Percentiles rank a stretch among this genome's conserved stretches.
Conservation (phyloP, 202 grass and related monocot species). For the Zizania palustris region DNA sequence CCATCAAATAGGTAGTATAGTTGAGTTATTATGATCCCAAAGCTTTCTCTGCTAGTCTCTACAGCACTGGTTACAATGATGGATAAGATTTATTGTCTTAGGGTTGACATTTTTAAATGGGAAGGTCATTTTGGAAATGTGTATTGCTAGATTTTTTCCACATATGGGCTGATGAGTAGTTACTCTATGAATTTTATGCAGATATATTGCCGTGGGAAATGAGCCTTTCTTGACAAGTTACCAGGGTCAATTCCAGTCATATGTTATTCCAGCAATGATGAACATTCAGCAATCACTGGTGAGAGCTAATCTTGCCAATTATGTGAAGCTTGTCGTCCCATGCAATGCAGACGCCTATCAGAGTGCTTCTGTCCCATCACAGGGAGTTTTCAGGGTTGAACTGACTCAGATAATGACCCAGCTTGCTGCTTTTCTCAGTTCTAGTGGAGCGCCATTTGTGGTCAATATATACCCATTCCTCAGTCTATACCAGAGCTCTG, state of each 20-base stretch:
- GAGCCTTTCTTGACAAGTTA: slow-evolving; percentile 87
- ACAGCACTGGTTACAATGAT: not conserved
- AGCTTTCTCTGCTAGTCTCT: too few species aligned
- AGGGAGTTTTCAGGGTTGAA: slow-evolving; percentile 70
- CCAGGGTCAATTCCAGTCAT: slow-evolving; percentile 66
- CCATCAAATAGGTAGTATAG: too few species aligned
- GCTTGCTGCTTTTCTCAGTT: slow-evolving; percentile 63
- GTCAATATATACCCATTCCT: slow-evolving; percentile 92
- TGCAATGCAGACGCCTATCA: slow-evolving; percentile 89
- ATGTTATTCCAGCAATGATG: slow-evolving; percentile 58
- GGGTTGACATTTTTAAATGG: not conserved
- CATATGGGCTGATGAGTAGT: not conserved
- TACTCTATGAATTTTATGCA: slow-evolving; percentile 24
- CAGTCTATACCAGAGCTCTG: slow-evolving; percentile 71
- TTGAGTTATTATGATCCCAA: too few species aligned
- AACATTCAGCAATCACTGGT: slow-evolving; percentile 79
- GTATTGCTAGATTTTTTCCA: not conserved
- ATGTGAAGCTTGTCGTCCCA: slow-evolving; percentile 73
- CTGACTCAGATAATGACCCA: slow-evolving; percentile 80
- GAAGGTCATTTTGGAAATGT: not conserved
- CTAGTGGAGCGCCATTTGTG: slow-evolving; percentile 70
- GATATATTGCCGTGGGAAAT: slow-evolving; percentile 85
- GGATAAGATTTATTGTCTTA: not conserved
- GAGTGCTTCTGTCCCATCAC: slow-evolving; percentile 62
- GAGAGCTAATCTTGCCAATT: slow-evolving; percentile 72